phyloP scores from a whole-genome alignment of 2,329 filamentous ascomycete species.

The Curvularia verruculosa region DNA sequence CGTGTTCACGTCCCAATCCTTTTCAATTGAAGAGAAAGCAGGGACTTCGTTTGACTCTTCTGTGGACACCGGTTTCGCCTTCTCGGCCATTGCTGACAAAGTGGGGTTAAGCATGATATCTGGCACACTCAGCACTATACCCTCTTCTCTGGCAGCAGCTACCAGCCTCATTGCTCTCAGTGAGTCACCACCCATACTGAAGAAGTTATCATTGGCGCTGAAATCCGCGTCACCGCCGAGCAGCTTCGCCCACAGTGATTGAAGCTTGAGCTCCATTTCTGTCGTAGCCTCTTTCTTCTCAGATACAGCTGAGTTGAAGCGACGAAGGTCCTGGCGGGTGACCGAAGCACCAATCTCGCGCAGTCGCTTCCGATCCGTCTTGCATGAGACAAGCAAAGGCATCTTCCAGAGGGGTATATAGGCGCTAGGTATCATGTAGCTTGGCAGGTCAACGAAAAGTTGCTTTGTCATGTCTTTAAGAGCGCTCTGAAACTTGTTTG shows the following conservation, averaged over 20 bases:
- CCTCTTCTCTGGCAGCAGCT: constrained; percentile 57
- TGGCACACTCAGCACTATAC: constrained; percentile 59
- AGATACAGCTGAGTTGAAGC: constrained; percentile 38
- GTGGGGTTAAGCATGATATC: constrained; percentile 60
- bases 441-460: constrained; percentile 36
- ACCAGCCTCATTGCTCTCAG: constrained; percentile 63
- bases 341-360: constrained; percentile 42
- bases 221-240: constrained; percentile 44
- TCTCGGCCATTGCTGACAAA: constrained; percentile 55
- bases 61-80: constrained; percentile 30
- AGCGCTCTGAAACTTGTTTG: constrained; percentile 37
- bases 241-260: constrained; percentile 40
- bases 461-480: constrained; percentile 40
- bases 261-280: constrained; percentile 40
- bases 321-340: constrained; percentile 40
- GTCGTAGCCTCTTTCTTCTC: constrained; percentile 54
- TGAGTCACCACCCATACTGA: constrained; percentile 58
- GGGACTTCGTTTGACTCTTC: constrained; percentile 31
- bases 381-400: constrained; percentile 45
- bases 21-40: constrained; percentile 43
- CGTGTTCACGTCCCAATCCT: constrained; percentile 36
- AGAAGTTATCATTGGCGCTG: constrained; percentile 49
- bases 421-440: constrained; percentile 46
- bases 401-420: constrained; percentile 47
- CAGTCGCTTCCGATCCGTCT: constrained; percentile 46